Percentiles rank a stretch among this genome's conserved stretches.
Conservation (phyloP, 2,329 filamentous ascomycete genomes). For the Colletotrichum somersetense region DNA sequence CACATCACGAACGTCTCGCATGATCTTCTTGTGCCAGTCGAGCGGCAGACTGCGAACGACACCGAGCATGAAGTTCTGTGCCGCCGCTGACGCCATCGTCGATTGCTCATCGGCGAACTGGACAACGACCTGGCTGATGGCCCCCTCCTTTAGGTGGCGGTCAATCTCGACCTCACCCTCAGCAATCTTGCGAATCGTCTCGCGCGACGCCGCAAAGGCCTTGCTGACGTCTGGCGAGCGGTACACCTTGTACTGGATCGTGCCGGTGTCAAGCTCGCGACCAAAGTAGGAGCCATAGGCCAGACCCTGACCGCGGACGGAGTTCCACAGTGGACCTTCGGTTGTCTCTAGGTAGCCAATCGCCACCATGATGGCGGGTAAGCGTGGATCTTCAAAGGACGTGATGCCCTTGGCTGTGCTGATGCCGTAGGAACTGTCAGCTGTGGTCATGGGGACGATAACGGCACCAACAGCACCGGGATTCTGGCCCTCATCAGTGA, state of each 20-base stretch:
- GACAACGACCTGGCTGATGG: slow-evolving; percentile 90
- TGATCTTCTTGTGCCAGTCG: slow-evolving; percentile 82
- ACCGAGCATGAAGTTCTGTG: slow-evolving; percentile 84
- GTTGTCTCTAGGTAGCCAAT: slow-evolving; percentile 92
- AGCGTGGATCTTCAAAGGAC: slow-evolving; percentile 79
- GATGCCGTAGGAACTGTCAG: slow-evolving; percentile 91
- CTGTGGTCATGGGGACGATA: slow-evolving; percentile 89
- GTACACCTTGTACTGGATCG: slow-evolving; percentile 88
- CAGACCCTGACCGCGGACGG: slow-evolving; percentile 91
- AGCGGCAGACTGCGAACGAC: slow-evolving; percentile 82
- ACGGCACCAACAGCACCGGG: slow-evolving; percentile 81
- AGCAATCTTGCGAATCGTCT: slow-evolving; percentile 80
- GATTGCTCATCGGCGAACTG: slow-evolving; percentile 88
- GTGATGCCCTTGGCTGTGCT: slow-evolving; percentile 80
- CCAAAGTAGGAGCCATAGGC: slow-evolving; percentile 90
- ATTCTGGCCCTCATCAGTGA: slow-evolving; percentile 79
- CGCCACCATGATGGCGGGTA: slow-evolving; percentile 89
- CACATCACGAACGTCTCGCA: slow-evolving; percentile 82
- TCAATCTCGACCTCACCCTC: slow-evolving; percentile 80
- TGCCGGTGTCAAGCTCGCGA: slow-evolving; percentile 82
- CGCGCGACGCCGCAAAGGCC: slow-evolving; percentile 82
- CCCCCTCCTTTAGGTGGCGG: slow-evolving; percentile 85
- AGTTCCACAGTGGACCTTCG: slow-evolving; percentile 94
- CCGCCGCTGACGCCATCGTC: slow-evolving; percentile 85
- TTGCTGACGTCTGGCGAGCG: slow-evolving; percentile 90